A percentile compares a stretch with the other conserved stretches of the same genome.
Conservation (phyloP, 2,329 filamentous ascomycete species). For the Cryphonectria nitschkei region DNA sequence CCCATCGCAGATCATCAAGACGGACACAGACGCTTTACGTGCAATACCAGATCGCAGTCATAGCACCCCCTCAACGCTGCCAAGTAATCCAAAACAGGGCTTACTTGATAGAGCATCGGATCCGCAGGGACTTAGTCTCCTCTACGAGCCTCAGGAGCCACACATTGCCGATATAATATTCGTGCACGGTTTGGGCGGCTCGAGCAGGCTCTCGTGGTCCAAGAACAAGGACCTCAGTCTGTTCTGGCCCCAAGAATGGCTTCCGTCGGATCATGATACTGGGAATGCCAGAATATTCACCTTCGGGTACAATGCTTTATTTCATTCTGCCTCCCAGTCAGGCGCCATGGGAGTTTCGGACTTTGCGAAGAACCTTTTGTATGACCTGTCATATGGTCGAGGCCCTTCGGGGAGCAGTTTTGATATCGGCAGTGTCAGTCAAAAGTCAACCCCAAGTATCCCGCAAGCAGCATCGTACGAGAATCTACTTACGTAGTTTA, state of each 20-base stretch:
- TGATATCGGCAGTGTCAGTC: background rate
- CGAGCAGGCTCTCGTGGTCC: background rate
- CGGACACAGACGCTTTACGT: background rate
- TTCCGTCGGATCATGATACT: background rate
- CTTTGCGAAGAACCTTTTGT: background rate
- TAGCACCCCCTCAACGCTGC: background rate
- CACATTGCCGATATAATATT: slow-evolving; percentile 11
- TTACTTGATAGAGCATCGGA: background rate
- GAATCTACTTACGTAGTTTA: background rate
- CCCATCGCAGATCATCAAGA: background rate
- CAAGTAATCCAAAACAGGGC: background rate
- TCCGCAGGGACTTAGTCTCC: background rate
- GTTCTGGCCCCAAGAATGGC: background rate
- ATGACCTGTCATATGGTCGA: background rate
- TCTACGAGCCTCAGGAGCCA: background rate
- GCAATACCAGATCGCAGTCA: background rate
- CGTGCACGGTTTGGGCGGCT: slow-evolving; percentile 4
- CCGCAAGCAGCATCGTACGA: background rate
- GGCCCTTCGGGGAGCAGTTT: background rate
- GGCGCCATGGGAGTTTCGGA: background rate
- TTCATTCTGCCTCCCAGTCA: background rate
- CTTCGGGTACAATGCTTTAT: slow-evolving; percentile 2
- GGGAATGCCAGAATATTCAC: background rate
- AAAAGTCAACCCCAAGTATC: background rate
- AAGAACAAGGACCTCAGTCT: background rate